Evolutionary conservation across 768 basidiomycete genomes (phyloP).

Genomic region (Crepidotus variabilis): DNA sequence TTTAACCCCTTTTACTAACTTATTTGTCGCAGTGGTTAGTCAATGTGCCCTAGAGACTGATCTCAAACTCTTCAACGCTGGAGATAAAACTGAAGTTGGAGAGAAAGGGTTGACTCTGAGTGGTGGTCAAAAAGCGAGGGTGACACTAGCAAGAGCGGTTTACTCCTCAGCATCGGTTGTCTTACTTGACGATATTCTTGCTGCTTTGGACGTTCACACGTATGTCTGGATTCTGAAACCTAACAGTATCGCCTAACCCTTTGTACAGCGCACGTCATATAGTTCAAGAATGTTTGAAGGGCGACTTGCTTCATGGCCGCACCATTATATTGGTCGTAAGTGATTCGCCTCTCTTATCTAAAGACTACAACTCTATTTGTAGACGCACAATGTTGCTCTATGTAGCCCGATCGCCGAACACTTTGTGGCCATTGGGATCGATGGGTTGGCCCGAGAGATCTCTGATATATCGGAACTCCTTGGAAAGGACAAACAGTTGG

Average conservation of each 20-base stretch:
- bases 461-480: conserved; percentile 48
- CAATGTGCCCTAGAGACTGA: conserved; percentile 76
- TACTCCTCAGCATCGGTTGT: conserved; percentile 43
- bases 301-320: conserved; percentile 71
- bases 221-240: conserved; percentile 8
- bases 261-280: conserved; percentile 79
- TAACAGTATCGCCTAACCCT: not conserved
- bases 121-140: conserved; percentile 26
- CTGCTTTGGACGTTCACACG: conserved; percentile 45
- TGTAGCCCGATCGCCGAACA: conserved; percentile 49
- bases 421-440: conserved; percentile 49
- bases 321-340: conserved; percentile 80
- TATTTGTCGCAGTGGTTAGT: conserved; percentile 61
- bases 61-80: conserved; percentile 63
- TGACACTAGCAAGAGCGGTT: conserved; percentile 35
- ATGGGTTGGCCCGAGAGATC: conserved; percentile 45
- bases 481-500: conserved; percentile 28
- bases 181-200: conserved; percentile 68
- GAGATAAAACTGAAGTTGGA: conserved; percentile 68
- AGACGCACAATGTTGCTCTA: conserved; percentile 54
- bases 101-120: conserved; percentile 62
- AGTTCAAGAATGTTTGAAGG: conserved; percentile 72
- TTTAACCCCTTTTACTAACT: no score
- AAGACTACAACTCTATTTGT: not conserved
- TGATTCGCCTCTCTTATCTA: not conserved